Conservation (phyloP, 2,329 filamentous ascomycete genomes). For the Talaromyces sp. region DNA sequence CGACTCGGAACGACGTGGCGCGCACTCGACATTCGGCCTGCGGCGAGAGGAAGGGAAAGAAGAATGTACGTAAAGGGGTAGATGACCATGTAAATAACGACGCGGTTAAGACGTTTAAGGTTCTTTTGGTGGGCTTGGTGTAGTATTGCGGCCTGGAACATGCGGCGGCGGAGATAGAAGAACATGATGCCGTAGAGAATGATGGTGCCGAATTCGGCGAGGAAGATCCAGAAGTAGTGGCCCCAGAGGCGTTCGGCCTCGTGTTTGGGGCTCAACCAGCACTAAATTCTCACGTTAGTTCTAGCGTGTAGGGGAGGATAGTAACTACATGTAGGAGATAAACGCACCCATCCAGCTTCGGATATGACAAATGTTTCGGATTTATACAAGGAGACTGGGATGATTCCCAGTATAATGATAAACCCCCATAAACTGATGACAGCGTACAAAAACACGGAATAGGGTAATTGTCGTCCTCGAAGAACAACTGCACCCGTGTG, state of each 20-base stretch:
- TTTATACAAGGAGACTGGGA: conserved; percentile 47
- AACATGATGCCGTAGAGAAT: conserved; percentile 51
- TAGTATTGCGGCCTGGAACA: conserved; percentile 34
- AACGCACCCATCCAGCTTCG: conserved; percentile 50
- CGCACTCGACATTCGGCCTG: conserved; percentile 38
- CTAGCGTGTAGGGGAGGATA: not conserved
- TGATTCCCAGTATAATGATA: conserved; percentile 42
- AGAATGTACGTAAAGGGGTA: conserved; percentile 57
- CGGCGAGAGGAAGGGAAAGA: conserved; percentile 58
- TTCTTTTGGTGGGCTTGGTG: conserved; percentile 33
- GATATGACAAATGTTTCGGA: conserved; percentile 48
- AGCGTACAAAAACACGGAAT: not conserved
- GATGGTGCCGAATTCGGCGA: conserved; percentile 54
- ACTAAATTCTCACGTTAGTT: conserved; percentile 36
- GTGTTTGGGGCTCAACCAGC: conserved; percentile 50
- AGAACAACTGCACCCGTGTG: conserved; percentile 54
- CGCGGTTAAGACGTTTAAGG: conserved; percentile 41
- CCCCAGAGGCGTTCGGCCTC: conserved; percentile 50
- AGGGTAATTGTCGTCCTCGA: conserved; percentile 45
- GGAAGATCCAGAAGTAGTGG: conserved; percentile 57
- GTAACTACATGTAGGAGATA: not conserved
- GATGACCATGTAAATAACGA: conserved; percentile 49
- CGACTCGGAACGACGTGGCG: conserved; percentile 33
- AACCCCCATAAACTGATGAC: not conserved
- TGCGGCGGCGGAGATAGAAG: conserved; percentile 48